phyloP scores from a whole-genome alignment of 495 filamentous ascomycete species.

The Penicillium subrubescens region DNA sequence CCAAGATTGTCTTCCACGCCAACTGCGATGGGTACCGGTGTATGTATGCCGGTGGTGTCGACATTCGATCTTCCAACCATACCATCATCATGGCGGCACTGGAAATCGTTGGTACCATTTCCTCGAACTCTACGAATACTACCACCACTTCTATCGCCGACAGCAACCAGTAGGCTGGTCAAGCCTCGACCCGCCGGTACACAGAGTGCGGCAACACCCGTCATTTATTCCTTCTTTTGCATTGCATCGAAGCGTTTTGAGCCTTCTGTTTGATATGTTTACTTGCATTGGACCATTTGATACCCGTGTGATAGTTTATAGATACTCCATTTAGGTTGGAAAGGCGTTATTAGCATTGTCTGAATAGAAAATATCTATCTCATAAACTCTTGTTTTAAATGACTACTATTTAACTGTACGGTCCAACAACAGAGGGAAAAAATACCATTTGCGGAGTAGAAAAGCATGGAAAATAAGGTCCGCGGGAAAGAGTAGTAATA shows the following conservation, averaged over 20 bases:
- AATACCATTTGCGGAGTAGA: not conserved
- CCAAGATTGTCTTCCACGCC: constrained; percentile 55
- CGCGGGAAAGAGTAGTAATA: not conserved
- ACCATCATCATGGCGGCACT: constrained; percentile 19
- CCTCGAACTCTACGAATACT: constrained; percentile 7
- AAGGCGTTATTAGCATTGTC: not conserved
- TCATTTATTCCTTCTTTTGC: not conserved
- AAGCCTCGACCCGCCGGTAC: not conserved
- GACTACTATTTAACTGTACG: not conserved
- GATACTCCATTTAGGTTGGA: not conserved
- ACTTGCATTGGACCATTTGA: constrained; percentile 3
- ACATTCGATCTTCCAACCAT: constrained; percentile 26
- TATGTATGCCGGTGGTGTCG: constrained; percentile 34
- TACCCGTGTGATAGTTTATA: constrained; percentile 11
- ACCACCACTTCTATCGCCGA: constrained; percentile 1
- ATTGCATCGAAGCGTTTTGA: constrained; percentile 13
- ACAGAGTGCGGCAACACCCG: not conserved
- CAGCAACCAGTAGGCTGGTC: not conserved
- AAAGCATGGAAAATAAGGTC: constrained; percentile 1
- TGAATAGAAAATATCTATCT: not conserved
- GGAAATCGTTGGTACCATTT: not conserved
- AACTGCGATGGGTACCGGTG: constrained; percentile 42
- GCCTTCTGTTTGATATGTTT: not conserved
- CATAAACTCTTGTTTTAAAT: not conserved
- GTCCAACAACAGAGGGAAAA: not conserved